Evolutionary conservation across 352 stramenopile genomes (phyloP), one percentile per base, ranked within the genome.

Genomic region (Phytophthora tentaculata): DNA sequence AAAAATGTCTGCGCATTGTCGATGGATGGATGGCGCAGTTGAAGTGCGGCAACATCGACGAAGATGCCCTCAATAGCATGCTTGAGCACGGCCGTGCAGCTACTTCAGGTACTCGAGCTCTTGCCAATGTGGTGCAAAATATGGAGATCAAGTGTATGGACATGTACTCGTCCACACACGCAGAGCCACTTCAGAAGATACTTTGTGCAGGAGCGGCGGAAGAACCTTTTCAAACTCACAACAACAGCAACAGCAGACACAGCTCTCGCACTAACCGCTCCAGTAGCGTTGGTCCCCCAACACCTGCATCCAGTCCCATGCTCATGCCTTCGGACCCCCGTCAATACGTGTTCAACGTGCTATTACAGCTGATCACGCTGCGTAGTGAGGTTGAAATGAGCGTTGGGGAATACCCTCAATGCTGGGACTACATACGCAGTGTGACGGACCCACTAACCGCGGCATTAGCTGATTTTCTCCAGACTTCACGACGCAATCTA

Each of bases 271-370:
- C 69, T 57, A 79, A 70, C 39, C 67, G 71, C 6, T 49, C 61
- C 6, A 10, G 61, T 32, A 70, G 61, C 41, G 22, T 77, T 26
- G 68, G 73, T 1, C 69, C 84, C 23, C 56, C 65, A 2, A 5
- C 75, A 22, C 62, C 73, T 41, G 23, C 58, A 16, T 61, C 74
- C 5, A 73, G 32, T 51, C 20, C 29, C 0, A 24, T 61, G 24
- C 64, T 62, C 37, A 76, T 78, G 28, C 81, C 80, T 3, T 82
- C 80, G 5, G 81, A 92, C 29, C 81, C 77, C 12, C 83, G 84
- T 0, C 86, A 92, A 59, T 94, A 95, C 59, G 80, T 95, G 0
- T 94, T 95, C 55, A 89, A 89, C 53, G 81, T 95, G 32, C 76
- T 94, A 2, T 51, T 94, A 39, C 81, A 91, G 57, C 69, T 95